Percentiles rank a stretch among this genome's conserved stretches.
Conservation (phyloP, 2,329 filamentous ascomycete species). For the Penicillium frequentans region DNA sequence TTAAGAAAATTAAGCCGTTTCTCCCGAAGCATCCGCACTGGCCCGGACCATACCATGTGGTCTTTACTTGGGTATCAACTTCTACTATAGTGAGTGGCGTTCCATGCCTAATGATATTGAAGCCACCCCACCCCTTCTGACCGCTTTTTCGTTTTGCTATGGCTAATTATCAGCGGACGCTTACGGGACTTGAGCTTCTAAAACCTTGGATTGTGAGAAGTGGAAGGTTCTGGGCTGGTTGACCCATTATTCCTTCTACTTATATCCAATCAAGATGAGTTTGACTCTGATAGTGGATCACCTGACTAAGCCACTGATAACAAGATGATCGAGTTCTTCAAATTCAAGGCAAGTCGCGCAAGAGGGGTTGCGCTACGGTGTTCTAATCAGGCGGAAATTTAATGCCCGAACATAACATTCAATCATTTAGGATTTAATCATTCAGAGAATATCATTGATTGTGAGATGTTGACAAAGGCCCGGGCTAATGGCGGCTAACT, state of each 20-base stretch:
- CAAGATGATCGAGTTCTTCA: background rate
- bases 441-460: too few species aligned
- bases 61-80: background rate
- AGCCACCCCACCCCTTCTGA: too few species aligned
- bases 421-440: background rate
- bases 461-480: background rate
- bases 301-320: background rate
- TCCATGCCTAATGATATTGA: too few species aligned
- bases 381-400: fast-evolving
- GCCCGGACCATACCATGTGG: background rate
- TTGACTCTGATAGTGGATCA: too few species aligned
- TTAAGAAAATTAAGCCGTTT: background rate
- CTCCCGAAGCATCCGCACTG: background rate
- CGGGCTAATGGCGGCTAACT: background rate
- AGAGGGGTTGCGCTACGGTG: too few species aligned
- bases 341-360: background rate
- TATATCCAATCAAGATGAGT: too few species aligned
- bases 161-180: too few species aligned
- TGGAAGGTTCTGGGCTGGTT: too few species aligned
- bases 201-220: too few species aligned
- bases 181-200: too few species aligned
- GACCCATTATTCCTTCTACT: too few species aligned
- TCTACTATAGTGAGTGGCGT: background rate
- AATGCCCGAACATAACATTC: background rate
- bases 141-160: too few species aligned